These are phyloP conservation scores for Lyophyllum semitale DNA, from an alignment of 768 basidiomycete species.

Conservation along the genomic window DNA sequence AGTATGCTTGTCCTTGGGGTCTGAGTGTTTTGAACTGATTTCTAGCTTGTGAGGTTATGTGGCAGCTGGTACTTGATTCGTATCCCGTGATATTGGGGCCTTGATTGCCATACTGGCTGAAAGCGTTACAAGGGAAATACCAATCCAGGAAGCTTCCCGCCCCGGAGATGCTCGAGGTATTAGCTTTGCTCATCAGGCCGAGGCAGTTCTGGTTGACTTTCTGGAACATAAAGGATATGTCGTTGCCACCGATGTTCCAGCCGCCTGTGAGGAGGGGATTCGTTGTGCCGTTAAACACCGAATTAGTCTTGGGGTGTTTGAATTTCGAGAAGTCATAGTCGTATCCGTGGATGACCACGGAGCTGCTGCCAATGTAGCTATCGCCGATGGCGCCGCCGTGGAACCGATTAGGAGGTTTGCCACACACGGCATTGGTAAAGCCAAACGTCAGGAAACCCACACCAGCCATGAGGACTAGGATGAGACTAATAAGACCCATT, in stretches of 20 bases:
- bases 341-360: slow-evolving; percentile 92
- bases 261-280: slow-evolving; percentile 82
- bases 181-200: slow-evolving; percentile 70
- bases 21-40: slow-evolving; percentile 47
- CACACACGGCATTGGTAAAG: slow-evolving; percentile 93
- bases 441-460: slow-evolving; percentile 99
- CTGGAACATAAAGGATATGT: slow-evolving; percentile 95
- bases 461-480: slow-evolving; percentile 80
- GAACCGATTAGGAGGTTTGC: slow-evolving; percentile 80
- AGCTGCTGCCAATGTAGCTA: slow-evolving; percentile 68
- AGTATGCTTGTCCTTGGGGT: slow-evolving; percentile 87
- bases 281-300: slow-evolving; percentile 71
- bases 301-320: slow-evolving; percentile 72
- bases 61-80: slow-evolving; percentile 68
- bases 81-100: slow-evolving; percentile 73
- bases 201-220: slow-evolving; percentile 84
- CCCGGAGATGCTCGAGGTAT: slow-evolving; percentile 70
- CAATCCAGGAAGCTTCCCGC: slow-evolving; percentile 70
- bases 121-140: slow-evolving; percentile 98
- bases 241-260: slow-evolving; percentile 83
- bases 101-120: slow-evolving; percentile 65
- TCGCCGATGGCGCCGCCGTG: slow-evolving; percentile 77
- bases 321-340: slow-evolving; percentile 91
- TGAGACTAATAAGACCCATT: slow-evolving; percentile 87
- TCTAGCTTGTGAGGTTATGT: slow-evolving; percentile 58